Base-by-base conservation (phyloP, 805 yeast species). In the Cyberlindnera maritima region DNA sequence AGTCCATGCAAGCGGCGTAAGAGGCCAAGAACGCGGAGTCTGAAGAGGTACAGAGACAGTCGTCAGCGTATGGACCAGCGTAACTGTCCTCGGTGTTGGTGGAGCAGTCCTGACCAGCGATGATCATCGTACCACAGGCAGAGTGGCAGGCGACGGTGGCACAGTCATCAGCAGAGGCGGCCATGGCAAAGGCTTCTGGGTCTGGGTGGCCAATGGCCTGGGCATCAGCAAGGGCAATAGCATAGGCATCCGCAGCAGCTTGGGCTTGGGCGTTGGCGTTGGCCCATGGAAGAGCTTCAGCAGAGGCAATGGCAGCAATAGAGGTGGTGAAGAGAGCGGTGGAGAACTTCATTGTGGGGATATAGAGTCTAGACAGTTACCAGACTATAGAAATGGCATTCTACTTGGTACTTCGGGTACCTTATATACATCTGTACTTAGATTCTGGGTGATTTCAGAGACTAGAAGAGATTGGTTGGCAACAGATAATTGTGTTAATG, bases 81-180 rank as follows among this genome's bases (percentile, higher is more conserved):
- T 50, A 52, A 25, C 44, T 21, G 32, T 40, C 19, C 3, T 18
- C 31, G 6, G 35, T 20, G 39, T 26, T 29, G 43, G 21, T 31
- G 34, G 62, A 51, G 49, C 68, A 65, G 10, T 43, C 39, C 32
- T 55, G 45, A 17, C 66, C 69, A 18, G 61, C 63, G 18, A 59
- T 37, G 36, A 64, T 63, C 41, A 64, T 57, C 25, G 55, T 50
- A 41, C 69, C 69, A 60, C 69, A 65, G 18, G 46, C 14, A 31
- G 60, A 49, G 45, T 66, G 69, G 43, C 70, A 66, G 1, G 44
- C 50, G 35, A 59, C 51, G 25, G 59, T 19, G n/a, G 68, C 69
- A 45, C 52, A 52, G 32, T 52, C 53, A 33, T 47, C 55, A 10
- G 53, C 63, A 15, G 53, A 46, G 31, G 62, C 64, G 36, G 62